Conservation (phyloP, 495 filamentous ascomycete species). For the Collariella sp. region DNA sequence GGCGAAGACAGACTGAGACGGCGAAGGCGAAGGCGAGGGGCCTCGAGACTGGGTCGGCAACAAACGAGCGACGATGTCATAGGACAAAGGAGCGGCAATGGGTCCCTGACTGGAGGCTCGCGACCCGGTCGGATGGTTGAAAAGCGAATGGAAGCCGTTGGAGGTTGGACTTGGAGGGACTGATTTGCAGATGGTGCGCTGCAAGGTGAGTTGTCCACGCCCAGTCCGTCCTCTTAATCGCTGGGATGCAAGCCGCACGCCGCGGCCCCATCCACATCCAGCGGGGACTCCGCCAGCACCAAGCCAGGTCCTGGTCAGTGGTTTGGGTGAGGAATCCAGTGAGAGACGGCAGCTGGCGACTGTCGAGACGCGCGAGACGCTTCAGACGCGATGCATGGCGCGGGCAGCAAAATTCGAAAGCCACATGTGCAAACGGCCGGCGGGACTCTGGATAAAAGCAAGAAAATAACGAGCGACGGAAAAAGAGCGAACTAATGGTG, state of each 20-base stretch:
- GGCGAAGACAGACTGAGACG: too few relatives aligned
- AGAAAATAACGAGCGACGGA: background rate
- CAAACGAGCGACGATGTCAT: constrained; percentile 19
- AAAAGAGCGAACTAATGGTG: background rate
- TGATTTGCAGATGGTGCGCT: constrained; percentile 33
- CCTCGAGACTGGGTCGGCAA: background rate
- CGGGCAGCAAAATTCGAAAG: background rate
- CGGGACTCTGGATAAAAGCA: background rate
- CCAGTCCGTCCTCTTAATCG: constrained; percentile 21
- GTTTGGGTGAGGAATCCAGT: background rate
- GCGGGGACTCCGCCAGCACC: background rate
- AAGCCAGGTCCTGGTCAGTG: too few relatives aligned
- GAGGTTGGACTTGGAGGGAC: too few relatives aligned
- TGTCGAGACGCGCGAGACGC: constrained; percentile 6
- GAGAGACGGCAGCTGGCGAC: background rate
- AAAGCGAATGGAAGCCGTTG: constrained; percentile 25
- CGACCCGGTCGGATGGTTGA: constrained; percentile 2
- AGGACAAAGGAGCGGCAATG: constrained; percentile 13
- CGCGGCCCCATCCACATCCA: constrained; percentile 8
- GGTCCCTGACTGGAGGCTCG: background rate
- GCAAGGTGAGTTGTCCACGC: constrained; percentile 45
- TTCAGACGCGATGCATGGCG: constrained; percentile 10
- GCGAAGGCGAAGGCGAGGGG: background rate
- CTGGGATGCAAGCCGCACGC: constrained; percentile 13
- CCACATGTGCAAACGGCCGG: background rate